Evolutionary conservation across 352 stramenopile genomes (phyloP), one percentile per base, ranked within the genome.

Genomic region (Phytopythium aichiense): DNA sequence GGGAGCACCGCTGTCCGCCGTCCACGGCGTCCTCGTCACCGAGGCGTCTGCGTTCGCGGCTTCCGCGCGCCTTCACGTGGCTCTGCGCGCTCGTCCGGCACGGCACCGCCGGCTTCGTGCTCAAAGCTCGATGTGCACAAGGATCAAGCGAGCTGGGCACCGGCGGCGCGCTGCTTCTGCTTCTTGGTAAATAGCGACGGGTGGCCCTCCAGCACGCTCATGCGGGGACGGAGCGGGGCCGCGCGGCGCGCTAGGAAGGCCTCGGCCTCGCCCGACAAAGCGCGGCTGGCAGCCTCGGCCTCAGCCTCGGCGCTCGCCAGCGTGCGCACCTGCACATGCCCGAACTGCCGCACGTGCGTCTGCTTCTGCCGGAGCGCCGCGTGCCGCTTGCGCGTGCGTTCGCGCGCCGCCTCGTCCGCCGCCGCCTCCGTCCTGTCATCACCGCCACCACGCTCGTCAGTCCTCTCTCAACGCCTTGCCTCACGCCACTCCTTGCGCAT

Each of bases 331-430:
- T 89, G 64, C 55, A 94, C 79, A 58, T 78, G 79, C 48, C 79
- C 84, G 48, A 94, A 94, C 59, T 90, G 73, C 37, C 81, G 76
- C 61, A 84, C 85, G 67, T 94, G 84, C 33, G 60, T 84, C 68
- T 89, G 63, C 46, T 60, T 48, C 60, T 77, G 77, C 60, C 76
- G 69, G 7, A 71, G 53, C 54, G 43, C 53, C 8, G 43, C 60
- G 43, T 61, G 60, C 25, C 64, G 58, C 64, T 71, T 68, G 48
- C 63, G 35, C 55, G 71, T 35, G 56, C 58, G 58, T 62, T 72
- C 46, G 23, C 62, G 68, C 12, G 35, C 64, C 5, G 63, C 61
- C 31, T 88, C 75, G 2, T 85, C 63, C 49, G 73, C 81, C 12
- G 58, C 73, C 28, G 75, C 66, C 23, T 89, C 84, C 61, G 91